These are phyloP conservation scores for Croton laevigatus DNA, from an alignment of 441 rosid genomes.

Conservation along the genomic window DNA sequence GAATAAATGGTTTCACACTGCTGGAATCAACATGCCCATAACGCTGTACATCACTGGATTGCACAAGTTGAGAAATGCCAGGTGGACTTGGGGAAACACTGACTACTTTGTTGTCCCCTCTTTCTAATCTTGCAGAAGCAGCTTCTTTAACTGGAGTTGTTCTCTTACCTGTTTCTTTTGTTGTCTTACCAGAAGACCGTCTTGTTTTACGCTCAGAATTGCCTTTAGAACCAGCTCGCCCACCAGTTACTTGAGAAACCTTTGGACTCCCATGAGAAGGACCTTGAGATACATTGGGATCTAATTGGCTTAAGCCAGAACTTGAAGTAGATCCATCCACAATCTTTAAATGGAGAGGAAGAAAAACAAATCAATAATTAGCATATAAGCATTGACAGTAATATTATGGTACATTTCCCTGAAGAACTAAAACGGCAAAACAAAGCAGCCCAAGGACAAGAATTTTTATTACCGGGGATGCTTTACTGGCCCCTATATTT, in stretches of 20 bases:
- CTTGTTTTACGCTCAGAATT: slow-evolving; percentile 75
- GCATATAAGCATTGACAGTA: background rate
- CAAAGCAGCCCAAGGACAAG: background rate
- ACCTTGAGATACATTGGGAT: slow-evolving; percentile 40
- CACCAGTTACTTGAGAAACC: slow-evolving; percentile 35
- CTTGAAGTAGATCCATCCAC: slow-evolving; percentile 57
- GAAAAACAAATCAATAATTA: slow-evolving; percentile 17
- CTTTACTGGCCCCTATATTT: slow-evolving; percentile 35
- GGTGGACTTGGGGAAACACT: slow-evolving; percentile 42
- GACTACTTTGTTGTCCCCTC: slow-evolving; percentile 47
- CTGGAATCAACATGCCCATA: slow-evolving; percentile 44
- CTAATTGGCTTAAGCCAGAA: slow-evolving; percentile 42
- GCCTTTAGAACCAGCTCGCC: slow-evolving; percentile 43
- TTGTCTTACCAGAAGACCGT: slow-evolving; percentile 58
- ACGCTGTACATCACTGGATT: slow-evolving; percentile 56
- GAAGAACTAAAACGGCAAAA: background rate
- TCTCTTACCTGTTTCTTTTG: slow-evolving; percentile 61
- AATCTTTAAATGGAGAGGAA: slow-evolving; percentile 37
- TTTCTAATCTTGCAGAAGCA: slow-evolving; percentile 45
- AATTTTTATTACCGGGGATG: slow-evolving; percentile 40
- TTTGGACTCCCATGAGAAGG: slow-evolving; percentile 39
- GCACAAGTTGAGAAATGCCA: slow-evolving; percentile 46
- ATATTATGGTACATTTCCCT: background rate
- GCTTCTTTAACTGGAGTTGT: slow-evolving; percentile 46
- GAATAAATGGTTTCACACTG: slow-evolving; percentile 46